These are phyloP conservation scores for Alopecurus myosuroides DNA, from an alignment of 176 grass and related monocot genomes.

Conservation along the genomic window DNA sequence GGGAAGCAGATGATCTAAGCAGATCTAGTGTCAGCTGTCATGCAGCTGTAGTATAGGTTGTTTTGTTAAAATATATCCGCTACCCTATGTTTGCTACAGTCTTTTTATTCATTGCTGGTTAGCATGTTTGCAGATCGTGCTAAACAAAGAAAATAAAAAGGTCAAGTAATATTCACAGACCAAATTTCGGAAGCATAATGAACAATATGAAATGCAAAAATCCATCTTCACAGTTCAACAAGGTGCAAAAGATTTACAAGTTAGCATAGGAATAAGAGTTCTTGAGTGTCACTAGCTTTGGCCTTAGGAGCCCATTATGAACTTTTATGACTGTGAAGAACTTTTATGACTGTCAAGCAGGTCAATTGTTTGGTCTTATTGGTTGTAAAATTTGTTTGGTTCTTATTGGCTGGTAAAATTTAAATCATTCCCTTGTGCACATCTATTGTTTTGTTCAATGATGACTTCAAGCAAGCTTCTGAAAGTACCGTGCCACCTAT, in stretches of 20 bases:
- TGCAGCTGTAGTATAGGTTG: background rate
- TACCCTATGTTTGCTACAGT: background rate
- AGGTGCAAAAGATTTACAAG: background rate
- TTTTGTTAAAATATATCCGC: background rate
- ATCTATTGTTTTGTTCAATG: background rate
- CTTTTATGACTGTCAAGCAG: background rate
- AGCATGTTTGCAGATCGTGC: background rate
- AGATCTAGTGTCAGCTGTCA: background rate
- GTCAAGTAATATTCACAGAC: no score
- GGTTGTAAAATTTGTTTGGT: background rate
- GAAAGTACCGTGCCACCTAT: conserved; percentile 1
- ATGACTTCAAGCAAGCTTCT: conserved; percentile 7
- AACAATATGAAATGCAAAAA: background rate
- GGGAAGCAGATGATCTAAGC: background rate
- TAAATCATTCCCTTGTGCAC: background rate
- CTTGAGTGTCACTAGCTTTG: background rate
- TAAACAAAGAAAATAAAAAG: background rate
- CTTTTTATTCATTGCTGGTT: background rate
- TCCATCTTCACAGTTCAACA: background rate
- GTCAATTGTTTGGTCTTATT: no score
- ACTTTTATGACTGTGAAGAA: background rate
- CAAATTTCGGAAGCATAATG: background rate
- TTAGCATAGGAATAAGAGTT: background rate
- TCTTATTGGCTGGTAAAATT: background rate
- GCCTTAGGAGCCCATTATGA: background rate